A percentile compares a stretch with the other conserved stretches of the same genome.
phyloP scores from a whole-genome alignment of 106 monocot species.

The Dioscorea alata region DNA sequence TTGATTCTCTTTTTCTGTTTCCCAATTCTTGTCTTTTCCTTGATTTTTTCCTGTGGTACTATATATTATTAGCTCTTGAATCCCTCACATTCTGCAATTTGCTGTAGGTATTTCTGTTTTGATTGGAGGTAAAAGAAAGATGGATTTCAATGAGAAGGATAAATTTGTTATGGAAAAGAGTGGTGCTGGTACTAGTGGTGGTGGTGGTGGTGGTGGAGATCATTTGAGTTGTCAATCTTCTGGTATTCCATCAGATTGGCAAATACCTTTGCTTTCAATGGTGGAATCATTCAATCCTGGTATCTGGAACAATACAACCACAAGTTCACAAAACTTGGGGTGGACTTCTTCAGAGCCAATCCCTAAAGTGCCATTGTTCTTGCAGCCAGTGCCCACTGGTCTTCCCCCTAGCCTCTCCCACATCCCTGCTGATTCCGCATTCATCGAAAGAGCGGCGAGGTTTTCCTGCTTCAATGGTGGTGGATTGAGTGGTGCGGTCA shows the following conservation, averaged over 20 bases:
- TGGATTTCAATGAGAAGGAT: slow-evolving; percentile 21
- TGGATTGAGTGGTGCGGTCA: not conserved
- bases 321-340: slow-evolving; percentile 7
- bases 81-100: not conserved
- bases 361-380: not conserved
- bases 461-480: slow-evolving; percentile 19
- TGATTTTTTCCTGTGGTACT: too few relatives aligned
- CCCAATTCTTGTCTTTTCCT: too few relatives aligned
- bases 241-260: slow-evolving; percentile 17
- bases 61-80: not conserved
- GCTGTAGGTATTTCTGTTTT: not conserved
- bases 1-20: not conserved
- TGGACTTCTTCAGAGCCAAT: slow-evolving; percentile 10
- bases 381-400: not conserved
- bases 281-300: slow-evolving; percentile 13
- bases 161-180: slow-evolving; percentile 19
- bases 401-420: slow-evolving; percentile 15
- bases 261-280: slow-evolving; percentile 2
- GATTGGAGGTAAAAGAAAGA: not conserved
- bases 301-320: slow-evolving; percentile 13
- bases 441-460: slow-evolving; percentile 27
- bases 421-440: slow-evolving; percentile 23
- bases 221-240: slow-evolving; percentile 9
- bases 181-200: not conserved
- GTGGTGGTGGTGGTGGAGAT: not conserved